Percentiles rank a stretch among this genome's conserved stretches.
These are phyloP conservation scores for Telopea speciosissima DNA, from an alignment of 177 flowering plant genomes.

Conservation along the genomic window DNA sequence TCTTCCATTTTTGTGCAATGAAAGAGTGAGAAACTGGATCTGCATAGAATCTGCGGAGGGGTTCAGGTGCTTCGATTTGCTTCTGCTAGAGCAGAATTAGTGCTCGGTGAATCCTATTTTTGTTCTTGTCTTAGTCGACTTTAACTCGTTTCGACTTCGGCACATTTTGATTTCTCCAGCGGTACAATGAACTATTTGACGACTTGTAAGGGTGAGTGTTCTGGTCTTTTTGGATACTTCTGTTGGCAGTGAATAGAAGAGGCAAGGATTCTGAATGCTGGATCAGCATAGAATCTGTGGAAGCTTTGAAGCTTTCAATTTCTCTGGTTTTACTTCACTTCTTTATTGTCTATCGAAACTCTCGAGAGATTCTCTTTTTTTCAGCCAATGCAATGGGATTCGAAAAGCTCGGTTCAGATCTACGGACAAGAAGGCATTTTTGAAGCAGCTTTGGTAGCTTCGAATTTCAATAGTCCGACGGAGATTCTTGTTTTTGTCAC, in stretches of 20 bases:
- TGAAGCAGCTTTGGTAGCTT: no score
- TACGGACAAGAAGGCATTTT: no score
- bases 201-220: no score
- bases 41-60: no score
- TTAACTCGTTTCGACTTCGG: neutral
- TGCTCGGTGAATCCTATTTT: neutral
- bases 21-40: no score
- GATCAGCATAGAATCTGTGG: neutral
- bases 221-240: neutral
- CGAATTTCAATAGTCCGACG: no score
- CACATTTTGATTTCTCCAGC: neutral
- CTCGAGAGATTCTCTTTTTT: neutral
- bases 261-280: neutral
- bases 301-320: neutral
- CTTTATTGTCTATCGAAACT: neutral
- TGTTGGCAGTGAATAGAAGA: neutral
- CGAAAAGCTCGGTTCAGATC: no score
- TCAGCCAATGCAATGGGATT: neutral
- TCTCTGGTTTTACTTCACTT: neutral
- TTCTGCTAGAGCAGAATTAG: neutral
- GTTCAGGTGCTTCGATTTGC: neutral
- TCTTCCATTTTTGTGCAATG: no score
- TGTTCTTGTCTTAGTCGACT: no score
- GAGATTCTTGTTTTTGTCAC: slow-evolving; percentile 7
- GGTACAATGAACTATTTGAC: neutral